These are phyloP conservation scores for Thalassiosira mediterranea DNA, from an alignment of 352 stramenopile species.

Conservation along the genomic window DNA sequence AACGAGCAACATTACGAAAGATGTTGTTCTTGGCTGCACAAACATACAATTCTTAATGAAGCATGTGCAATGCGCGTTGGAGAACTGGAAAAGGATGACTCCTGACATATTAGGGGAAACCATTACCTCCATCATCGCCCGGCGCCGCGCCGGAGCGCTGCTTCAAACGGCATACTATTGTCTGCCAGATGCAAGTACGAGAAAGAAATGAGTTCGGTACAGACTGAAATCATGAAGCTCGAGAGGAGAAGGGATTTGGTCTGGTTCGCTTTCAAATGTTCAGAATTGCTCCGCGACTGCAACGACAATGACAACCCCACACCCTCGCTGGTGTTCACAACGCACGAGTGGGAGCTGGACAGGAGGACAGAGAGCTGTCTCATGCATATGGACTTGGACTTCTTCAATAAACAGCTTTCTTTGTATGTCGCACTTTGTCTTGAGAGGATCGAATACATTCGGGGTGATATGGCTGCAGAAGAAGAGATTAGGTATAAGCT, in stretches of 20 bases:
- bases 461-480: no score
- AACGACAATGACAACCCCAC: background rate
- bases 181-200: background rate
- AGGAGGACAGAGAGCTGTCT: background rate
- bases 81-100: no score
- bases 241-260: slow-evolving; percentile 3
- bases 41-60: slow-evolving; percentile 8
- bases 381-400: background rate
- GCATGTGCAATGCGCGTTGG: background rate
- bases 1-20: background rate
- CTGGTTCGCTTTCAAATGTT: background rate
- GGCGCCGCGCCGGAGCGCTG: background rate
- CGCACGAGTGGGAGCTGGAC: background rate
- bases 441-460: background rate
- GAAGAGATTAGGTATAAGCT: no score
- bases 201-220: slow-evolving; percentile 9
- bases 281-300: background rate
- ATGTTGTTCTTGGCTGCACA: slow-evolving; percentile 6
- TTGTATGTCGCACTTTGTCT: slow-evolving; percentile 6
- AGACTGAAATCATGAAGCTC: slow-evolving; percentile 2
- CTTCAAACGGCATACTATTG: background rate
- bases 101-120: no score
- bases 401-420: slow-evolving; percentile 6
- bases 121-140: slow-evolving; percentile 4
- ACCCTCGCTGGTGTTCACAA: background rate